Evolutionary conservation across 768 basidiomycete species (phyloP), one percentile per base, ranked within the genome.

Genomic region (Piloderma croceum): DNA sequence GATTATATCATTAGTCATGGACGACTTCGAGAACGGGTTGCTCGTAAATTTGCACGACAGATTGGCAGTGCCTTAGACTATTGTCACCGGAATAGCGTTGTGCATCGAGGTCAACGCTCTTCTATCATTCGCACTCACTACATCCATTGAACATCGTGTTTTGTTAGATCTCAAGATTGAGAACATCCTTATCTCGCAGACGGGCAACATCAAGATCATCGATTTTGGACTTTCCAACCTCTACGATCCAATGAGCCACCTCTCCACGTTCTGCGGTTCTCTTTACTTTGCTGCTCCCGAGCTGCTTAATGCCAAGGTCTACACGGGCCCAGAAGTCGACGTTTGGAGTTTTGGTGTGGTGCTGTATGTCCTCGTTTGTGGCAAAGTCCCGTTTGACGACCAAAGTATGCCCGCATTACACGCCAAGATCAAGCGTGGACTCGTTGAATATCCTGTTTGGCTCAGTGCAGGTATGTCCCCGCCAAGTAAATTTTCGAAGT

Each of bases 1-100:
- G 96, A 99, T 74, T 99, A 94, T 62, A 98, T 99, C 68, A 99
- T 99, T 67, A 88, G 88, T 53, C 96, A 99, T 54, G 96, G 96
- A 13, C 76, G 96, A 24, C 75, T 98, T 43, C 76, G 96, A 34
- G 96, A 98, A 64, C 79, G 94, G 41, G 90, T 92, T 29, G 96
- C 96, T 17, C 73, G 96, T 51, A 98, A 97, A 70, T 99, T 99
- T 64, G 92, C 96, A 4, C 69, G 96, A 22, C 96, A 99, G 64
- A 98, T 99, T 47, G 93, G 90, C 24, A 89, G 85, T 52, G 96
- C 96, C 2, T 70, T 99, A 18, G 88, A 94, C 58, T 98, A 99
- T 63, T 94, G 92, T 59, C 96, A 99, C 66, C 79, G 81, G 54
- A 99, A 98, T 62, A 96, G 82, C 51, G 93, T 98, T 55, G 94